phyloP scores from a whole-genome alignment of 2,329 filamentous ascomycete species.

The Fusarium circinatum region DNA sequence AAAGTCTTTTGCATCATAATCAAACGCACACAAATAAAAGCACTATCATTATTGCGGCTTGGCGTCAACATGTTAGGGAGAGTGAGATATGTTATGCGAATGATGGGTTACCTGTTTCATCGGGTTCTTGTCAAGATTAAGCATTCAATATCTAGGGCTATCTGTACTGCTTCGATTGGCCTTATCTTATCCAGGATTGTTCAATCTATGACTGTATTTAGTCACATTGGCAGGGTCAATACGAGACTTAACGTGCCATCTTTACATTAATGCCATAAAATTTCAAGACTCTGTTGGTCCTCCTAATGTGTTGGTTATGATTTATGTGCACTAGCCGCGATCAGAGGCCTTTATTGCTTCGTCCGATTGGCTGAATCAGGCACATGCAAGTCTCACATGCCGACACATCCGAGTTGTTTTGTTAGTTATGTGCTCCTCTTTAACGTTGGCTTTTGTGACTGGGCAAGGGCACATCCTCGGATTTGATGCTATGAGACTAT shows the following conservation, averaged over 20 bases:
- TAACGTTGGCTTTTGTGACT: background rate
- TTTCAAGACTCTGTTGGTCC: background rate
- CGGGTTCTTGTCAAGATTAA: background rate
- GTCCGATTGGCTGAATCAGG: background rate
- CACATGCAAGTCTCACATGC: background rate
- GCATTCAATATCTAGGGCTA: background rate
- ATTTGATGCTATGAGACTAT: background rate
- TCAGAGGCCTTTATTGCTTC: background rate
- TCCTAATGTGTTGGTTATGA: background rate
- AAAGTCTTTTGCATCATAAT: background rate
- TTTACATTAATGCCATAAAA: background rate
- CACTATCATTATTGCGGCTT: background rate
- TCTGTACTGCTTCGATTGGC: no score
- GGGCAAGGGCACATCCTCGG: no score
- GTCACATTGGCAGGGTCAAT: fast-evolving
- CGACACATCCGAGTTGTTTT: background rate
- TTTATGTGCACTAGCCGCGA: background rate
- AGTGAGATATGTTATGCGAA: background rate
- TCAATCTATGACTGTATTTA: background rate
- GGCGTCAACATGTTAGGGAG: background rate
- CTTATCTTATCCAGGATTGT: background rate
- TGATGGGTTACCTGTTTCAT: background rate
- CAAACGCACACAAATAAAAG: no score
- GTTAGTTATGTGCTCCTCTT: fast-evolving
- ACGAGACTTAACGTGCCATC: background rate